Conservation (phyloP, 768 basidiomycete genomes). For the Trametes elegans region DNA sequence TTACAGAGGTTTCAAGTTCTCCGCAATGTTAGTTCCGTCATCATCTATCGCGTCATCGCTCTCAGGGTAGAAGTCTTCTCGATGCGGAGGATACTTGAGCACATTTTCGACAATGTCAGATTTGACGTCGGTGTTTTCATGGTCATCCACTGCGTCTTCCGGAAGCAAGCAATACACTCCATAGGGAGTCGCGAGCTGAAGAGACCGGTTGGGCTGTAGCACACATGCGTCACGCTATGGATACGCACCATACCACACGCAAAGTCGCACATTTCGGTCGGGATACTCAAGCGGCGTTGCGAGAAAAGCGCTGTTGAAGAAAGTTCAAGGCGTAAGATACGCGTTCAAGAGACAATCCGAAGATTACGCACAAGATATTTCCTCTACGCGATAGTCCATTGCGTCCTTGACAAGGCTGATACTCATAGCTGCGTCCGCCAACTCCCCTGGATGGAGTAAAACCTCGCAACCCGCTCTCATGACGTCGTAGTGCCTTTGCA, state of each 20-base stretch:
- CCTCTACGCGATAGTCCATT: neutral
- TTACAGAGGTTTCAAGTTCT: neutral
- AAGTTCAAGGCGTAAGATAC: too few relatives aligned
- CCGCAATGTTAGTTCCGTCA: neutral
- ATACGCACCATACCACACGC: constrained; percentile 5
- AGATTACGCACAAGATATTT: neutral
- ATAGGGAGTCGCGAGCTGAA: neutral
- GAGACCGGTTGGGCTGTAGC: too few relatives aligned
- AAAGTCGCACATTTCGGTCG: neutral
- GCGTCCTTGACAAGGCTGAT: neutral
- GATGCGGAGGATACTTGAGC: constrained; percentile 1
- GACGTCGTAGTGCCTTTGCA: constrained; percentile 33
- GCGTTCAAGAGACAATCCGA: neutral
- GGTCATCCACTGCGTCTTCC: neutral
- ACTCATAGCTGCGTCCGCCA: neutral
- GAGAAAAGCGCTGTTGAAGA: neutral
- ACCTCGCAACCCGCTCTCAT: constrained; percentile 16
- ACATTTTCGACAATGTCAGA: neutral
- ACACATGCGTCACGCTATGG: too few relatives aligned
- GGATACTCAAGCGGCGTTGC: neutral
- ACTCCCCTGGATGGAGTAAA: constrained; percentile 1
- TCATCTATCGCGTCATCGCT: neutral
- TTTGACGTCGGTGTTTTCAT: neutral
- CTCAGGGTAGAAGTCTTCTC: neutral
- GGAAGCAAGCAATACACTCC: neutral